Evolutionary conservation across 139 green algal species (phyloP), one percentile per base, ranked within the genome.

Genomic region (Dunaliella sp.): DNA sequence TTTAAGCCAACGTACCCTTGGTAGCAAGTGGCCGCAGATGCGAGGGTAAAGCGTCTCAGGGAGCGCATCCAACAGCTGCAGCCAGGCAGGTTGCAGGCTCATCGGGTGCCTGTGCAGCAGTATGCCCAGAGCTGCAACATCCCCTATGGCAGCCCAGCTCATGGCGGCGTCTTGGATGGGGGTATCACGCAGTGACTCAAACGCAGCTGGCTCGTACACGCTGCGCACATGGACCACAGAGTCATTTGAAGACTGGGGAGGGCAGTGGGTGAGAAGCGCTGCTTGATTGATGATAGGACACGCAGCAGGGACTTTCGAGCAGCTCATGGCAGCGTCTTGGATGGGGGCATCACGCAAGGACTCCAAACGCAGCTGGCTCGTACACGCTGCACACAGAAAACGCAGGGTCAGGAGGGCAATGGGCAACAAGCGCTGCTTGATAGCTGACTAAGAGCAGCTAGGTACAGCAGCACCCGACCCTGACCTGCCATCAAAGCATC

Each of bases 121-220:
- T 31, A 81, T 31, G n/a, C 76, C 34, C n/a, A 81, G 76, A 30
- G 76, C 76, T 38, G 25, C n/a, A 30, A 81, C 76, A 37, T 81
- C 76, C 7, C 76, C 76, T 21, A 81, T 24, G 1, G 76, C 76
- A 38, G 76, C 30, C 76, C 76, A 81, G 28, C 76, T 34, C n/a
- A 34, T 34, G 1, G 76, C 76, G 7, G 34, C 76, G 37, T 81
- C 76, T 31, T 38, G 76, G n/a, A 81, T 21, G 1, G 76, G 31
- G 30, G 76, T 31, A 81, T 81, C 76, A 24, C 76, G 76, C 1
- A 81, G 31, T 2, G 76, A 30, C 76, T 81, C 76, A 34, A 38
- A 81, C n/a, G 30, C 76, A 81, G 33, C 76, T n/a, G 76, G 76
- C 3, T 81, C 76, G n/a, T 81, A 81, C 30, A 28, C n/a, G n/a